Evolutionary conservation across 306 rosid species (phyloP), one percentile per base, ranked within the genome.

Genomic region (Casuarina equisetifolia): DNA sequence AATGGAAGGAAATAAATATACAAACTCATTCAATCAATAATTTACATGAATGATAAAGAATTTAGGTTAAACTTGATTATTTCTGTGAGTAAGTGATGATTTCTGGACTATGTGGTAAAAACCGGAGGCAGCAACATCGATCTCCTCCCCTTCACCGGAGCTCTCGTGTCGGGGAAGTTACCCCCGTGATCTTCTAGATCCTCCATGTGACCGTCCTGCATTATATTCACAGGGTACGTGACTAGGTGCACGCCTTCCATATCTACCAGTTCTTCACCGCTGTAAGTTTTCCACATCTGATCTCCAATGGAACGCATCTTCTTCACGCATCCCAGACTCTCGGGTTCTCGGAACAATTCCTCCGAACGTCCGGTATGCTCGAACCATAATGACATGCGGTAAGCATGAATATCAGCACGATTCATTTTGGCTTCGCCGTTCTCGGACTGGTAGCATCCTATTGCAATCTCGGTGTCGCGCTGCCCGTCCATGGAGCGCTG

Each of bases 401-500:
- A 91, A 53, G 90, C 85, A 40, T 79, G 88, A 70, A 92, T 89
- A 46, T 88, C 97, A 2, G 89, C 81, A 4, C 19, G 40, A 7
- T 35, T 80, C 32, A 70, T 84, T 35, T 38, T 49, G 20, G 58
- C 81, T 48, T 52, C 76, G 3, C 58, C 77, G 3, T 77, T 84
- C 70, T 69, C 70, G 15, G 74, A 44, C 55, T 92, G 96, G 79
- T 91, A 88, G 80, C 93, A 90, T 46, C 98, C 97, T 58, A 95
- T 89, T 9, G 96, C 98, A 10, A 95, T 95, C 79, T 95, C 97
- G 0, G 97, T 91, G 87, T 95, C 98, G 64, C 98, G 81, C 74
- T 83, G 75, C 15, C 98, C 98, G 19, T 92, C 98, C 98, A 95
- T 92, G 20, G 98, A 95, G 75, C 98, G 79, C 48, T 92, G 98